These are phyloP conservation scores for Tetracladium maxilliforme DNA, from an alignment of 2,329 filamentous ascomycete species.

Conservation along the genomic window DNA sequence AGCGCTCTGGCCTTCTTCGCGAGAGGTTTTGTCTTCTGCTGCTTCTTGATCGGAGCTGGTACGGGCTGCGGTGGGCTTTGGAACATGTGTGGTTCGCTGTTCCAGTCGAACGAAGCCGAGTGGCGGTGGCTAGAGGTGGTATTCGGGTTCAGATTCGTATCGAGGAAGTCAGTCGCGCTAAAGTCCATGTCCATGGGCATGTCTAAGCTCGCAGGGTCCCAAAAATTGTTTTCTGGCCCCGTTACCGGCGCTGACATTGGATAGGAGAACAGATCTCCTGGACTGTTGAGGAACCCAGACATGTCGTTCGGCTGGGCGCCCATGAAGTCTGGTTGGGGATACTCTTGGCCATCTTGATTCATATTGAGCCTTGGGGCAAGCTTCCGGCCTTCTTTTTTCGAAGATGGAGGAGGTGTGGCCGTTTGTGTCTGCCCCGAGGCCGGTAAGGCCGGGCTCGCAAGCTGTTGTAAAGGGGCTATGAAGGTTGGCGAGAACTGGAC, in stretches of 20 bases:
- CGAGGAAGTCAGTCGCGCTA: constrained; percentile 22
- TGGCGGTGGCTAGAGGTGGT: constrained; percentile 25
- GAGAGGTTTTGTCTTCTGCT: constrained; percentile 1
- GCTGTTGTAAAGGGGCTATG: constrained; percentile 12
- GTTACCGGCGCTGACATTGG: constrained; percentile 42
- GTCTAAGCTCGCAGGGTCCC: no score
- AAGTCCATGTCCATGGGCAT: constrained; percentile 51
- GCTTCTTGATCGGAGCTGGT: no score
- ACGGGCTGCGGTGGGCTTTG: no score
- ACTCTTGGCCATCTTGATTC: constrained; percentile 9
- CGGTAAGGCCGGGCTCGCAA: constrained; percentile 8
- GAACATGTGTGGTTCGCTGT: constrained; percentile 36
- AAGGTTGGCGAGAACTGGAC: no score
- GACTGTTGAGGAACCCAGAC: constrained; percentile 26
- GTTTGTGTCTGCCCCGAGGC: constrained; percentile 31
- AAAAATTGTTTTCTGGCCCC: constrained; percentile 33
- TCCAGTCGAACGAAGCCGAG: constrained; percentile 38
- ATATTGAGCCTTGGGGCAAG: constrained; percentile 25
- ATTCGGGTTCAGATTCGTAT: no score
- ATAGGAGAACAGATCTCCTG: constrained; percentile 42
- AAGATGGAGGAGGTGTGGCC: constrained; percentile 44
- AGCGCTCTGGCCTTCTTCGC: constrained; percentile 1
- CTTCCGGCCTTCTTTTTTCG: constrained; percentile 37
- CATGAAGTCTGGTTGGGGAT: constrained; percentile 29
- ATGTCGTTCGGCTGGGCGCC: constrained; percentile 31